A percentile compares a stretch with the other conserved stretches of the same genome.
These are phyloP conservation scores for Cordyceps militaris DNA, from an alignment of 2,329 filamentous ascomycete species.

Conservation along the genomic window DNA sequence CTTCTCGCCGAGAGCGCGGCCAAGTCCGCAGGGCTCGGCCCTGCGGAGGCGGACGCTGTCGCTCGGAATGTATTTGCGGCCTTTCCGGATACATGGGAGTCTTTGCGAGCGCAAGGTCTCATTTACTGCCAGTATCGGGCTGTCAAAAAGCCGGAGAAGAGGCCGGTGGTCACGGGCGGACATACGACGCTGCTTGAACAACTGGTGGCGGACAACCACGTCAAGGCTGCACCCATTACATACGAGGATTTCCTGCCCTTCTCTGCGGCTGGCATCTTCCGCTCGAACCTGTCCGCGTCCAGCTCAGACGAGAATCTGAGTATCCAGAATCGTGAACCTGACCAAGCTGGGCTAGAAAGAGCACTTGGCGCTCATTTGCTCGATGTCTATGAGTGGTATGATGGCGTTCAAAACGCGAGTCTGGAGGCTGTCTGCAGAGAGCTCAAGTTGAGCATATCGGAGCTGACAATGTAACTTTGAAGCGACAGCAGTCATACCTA, in stretches of 20 bases:
- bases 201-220: constrained; percentile 25
- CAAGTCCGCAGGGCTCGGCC: background rate
- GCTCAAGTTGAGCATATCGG: background rate
- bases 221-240: constrained; percentile 37
- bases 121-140: constrained; percentile 33
- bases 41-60: constrained; percentile 18
- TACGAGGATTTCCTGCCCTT: constrained; percentile 50
- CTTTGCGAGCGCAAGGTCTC: constrained; percentile 29
- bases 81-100: constrained; percentile 35
- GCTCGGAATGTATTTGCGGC: constrained; percentile 25
- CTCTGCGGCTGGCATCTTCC: constrained; percentile 46
- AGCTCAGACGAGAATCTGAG: background rate
- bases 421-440: background rate
- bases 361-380: background rate
- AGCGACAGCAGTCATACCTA: background rate
- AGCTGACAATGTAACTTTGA: background rate
- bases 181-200: constrained; percentile 18
- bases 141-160: background rate
- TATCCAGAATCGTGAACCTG: background rate
- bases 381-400: background rate
- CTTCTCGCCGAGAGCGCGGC: constrained; percentile 23
- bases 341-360: background rate
- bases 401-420: background rate
- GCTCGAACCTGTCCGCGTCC: constrained; percentile 30
- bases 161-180: background rate